These are phyloP conservation scores for Knufia fluminis DNA, from an alignment of 2,329 filamentous ascomycete genomes.

Conservation along the genomic window DNA sequence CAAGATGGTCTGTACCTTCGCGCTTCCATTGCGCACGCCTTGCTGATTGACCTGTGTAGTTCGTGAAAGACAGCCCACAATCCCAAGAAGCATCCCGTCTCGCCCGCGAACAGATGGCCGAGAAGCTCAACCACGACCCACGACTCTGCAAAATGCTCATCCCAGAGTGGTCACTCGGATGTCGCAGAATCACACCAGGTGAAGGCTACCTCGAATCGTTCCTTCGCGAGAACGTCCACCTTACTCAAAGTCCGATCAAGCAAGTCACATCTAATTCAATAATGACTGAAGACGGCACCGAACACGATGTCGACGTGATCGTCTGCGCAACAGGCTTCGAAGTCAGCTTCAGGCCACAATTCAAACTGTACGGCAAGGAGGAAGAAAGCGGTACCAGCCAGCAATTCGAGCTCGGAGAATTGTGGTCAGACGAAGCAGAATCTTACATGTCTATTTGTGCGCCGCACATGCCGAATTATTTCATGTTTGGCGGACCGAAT, in stretches of 20 bases:
- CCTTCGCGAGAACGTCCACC: conserved; percentile 20
- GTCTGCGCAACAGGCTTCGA: conserved; percentile 32
- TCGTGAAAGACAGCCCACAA: conserved; percentile 3
- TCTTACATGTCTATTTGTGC: conserved; percentile 28
- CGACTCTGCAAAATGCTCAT: conserved; percentile 12
- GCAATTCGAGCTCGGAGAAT: background rate
- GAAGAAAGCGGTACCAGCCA: conserved; percentile 16
- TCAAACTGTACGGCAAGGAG: conserved; percentile 26
- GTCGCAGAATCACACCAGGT: conserved; percentile 17
- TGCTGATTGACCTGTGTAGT: background rate
- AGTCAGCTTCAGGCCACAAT: conserved; percentile 26
- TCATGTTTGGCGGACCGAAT: conserved; percentile 26
- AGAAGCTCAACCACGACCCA: conserved; percentile 11
- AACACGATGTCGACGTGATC: conserved; percentile 27
- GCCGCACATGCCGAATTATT: conserved; percentile 27
- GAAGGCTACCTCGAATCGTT: conserved; percentile 24
- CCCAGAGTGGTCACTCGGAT: conserved; percentile 14
- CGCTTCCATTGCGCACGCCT: background rate
- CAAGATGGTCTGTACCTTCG: conserved; percentile 9
- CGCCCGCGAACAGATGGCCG: conserved; percentile 9
- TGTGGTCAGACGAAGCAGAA: conserved; percentile 20
- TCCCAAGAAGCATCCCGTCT: background rate
- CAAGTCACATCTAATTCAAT: conserved; percentile 22
- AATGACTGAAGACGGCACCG: conserved; percentile 26
- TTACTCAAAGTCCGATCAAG: conserved; percentile 15